phyloP scores from a whole-genome alignment of 2,329 filamentous ascomycete species.

The Raffaelea albimanens region DNA sequence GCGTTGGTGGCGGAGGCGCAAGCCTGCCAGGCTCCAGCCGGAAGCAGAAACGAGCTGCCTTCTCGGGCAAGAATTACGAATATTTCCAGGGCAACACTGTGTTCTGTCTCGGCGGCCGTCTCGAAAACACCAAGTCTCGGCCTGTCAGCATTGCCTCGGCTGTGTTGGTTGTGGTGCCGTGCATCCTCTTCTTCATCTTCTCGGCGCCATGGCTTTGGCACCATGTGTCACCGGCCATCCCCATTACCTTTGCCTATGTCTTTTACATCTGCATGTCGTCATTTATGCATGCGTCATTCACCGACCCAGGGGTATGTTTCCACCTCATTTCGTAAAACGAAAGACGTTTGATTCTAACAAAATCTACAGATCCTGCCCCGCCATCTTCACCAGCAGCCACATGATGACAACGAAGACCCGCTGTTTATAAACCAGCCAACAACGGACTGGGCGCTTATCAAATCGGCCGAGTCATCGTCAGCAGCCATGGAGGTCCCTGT shows the following conservation, averaged over 20 bases:
- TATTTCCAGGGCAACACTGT: slow-evolving; percentile 91
- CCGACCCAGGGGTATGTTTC: slow-evolving; percentile 79
- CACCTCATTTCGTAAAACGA: background rate
- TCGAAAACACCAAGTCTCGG: slow-evolving; percentile 78
- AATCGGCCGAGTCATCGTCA: slow-evolving; percentile 62
- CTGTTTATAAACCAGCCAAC: slow-evolving; percentile 73
- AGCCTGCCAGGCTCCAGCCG: background rate
- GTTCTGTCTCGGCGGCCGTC: slow-evolving; percentile 76
- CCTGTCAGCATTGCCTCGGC: slow-evolving; percentile 87
- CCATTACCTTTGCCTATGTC: slow-evolving; percentile 84
- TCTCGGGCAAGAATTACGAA: slow-evolving; percentile 64
- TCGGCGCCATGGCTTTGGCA: slow-evolving; percentile 81
- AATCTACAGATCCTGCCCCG: slow-evolving; percentile 69
- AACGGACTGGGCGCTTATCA: slow-evolving; percentile 90
- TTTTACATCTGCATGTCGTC: slow-evolving; percentile 86
- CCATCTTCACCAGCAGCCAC: slow-evolving; percentile 77
- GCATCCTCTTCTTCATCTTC: slow-evolving; percentile 73
- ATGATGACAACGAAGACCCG: slow-evolving; percentile 68
- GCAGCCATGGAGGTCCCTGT: slow-evolving; percentile 96
- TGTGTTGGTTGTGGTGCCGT: slow-evolving; percentile 67
- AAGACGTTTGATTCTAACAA: background rate
- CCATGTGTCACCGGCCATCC: slow-evolving; percentile 78
- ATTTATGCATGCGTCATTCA: slow-evolving; percentile 83
- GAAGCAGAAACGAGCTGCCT: background rate
- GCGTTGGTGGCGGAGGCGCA: background rate